Evolutionary conservation across 1,139 yeast genomes (phyloP), one percentile per base, ranked within the genome.

Genomic region (Pneumocystis canis): DNA sequence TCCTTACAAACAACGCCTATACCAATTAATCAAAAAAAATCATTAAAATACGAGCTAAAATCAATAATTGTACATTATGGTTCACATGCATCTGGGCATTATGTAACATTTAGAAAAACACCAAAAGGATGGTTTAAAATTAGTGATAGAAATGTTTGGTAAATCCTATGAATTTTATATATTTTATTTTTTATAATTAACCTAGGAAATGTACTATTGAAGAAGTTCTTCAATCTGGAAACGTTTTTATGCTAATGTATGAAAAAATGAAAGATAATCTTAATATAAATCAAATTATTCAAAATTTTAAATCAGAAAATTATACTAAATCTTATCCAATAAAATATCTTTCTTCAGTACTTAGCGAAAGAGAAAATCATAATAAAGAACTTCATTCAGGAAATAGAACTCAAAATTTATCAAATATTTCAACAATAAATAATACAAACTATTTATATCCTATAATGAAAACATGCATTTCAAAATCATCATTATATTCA

Each of bases 81-180:
- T 25, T 47, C 54, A 25, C 54, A 47, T 47, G 25, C 54, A 11
- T 47, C 30, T 25, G 54, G 54, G 3, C 54, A 47, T 47, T 47
- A 47, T 47, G 30, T 47, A 47, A 47, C 54, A 47, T 47, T 47
- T 47, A 47, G 54, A 47, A 47, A 47, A 28, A 47, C 54, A 47
- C n/a, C 30, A 14, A 47, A 28, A 47, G 54, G 54, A 47, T 47
- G 54, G 54, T 47, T 47, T 47, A 47, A 47, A 47, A 47, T 47
- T 47, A 47, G 54, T 9, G 54, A 47, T 25, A 20, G 31, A 47
- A 47, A 47, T 14, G 54, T 47, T 25, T 11, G 54, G 54, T 47
- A 25, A 47, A 28, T 47, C 9, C n/a, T 14, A 47, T 35, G 11
- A 47, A 25, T 47, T 47, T 7, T 47, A 47, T 47, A 47, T 39